Evolutionary conservation across 2,329 filamentous ascomycete genomes (phyloP), one percentile per base, ranked within the genome.

Genomic region (Fusarium sp.): DNA sequence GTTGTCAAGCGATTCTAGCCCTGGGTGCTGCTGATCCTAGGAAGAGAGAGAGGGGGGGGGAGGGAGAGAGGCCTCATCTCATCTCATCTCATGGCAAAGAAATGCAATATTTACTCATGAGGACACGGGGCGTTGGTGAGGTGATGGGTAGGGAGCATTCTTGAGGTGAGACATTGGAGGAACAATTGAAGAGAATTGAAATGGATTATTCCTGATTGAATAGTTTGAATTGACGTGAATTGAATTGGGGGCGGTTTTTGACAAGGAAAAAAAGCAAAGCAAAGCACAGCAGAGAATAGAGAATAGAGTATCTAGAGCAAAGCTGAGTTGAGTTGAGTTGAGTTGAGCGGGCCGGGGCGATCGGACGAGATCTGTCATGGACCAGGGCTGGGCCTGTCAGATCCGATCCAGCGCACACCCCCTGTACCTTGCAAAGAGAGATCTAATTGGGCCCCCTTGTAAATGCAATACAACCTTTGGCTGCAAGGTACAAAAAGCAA

Each of bases 391-490:
- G 31, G 40, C 42, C 53, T 46, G 56, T 54, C 57, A 60, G 54
- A 60, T 60, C 55, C 31, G 58, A 41, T 41, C 48, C 31, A 34
- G 6, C 6, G n/a, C 19, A n/a, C 10, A 7, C 11, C 11, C 25
- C 39, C 39, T 41, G 39, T 12, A 24, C 36, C 36, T 39, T 39
- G 19, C 11, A 22, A 34, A 31, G 35, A 26, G 34, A 26, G 7
- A 26, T 26, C 35, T 19, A 26, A 38, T 39, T n/a, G 19, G 32
- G 29, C 39, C 44, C 47, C 38, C 52, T 35, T 42, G 54, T 53
- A 41, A 46, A 60, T 61, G 57, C 51, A 61, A 61, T 61, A 49
- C 55, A 61, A 61, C 60, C 61, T 55, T 50, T 61, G 42, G 40
- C 55, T 64, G 61, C 61, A 64, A 64, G 61, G 61, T 48, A 64